Base-by-base conservation (phyloP, 163 green algal genomes). In the Scenedesmus sp. region DNA sequence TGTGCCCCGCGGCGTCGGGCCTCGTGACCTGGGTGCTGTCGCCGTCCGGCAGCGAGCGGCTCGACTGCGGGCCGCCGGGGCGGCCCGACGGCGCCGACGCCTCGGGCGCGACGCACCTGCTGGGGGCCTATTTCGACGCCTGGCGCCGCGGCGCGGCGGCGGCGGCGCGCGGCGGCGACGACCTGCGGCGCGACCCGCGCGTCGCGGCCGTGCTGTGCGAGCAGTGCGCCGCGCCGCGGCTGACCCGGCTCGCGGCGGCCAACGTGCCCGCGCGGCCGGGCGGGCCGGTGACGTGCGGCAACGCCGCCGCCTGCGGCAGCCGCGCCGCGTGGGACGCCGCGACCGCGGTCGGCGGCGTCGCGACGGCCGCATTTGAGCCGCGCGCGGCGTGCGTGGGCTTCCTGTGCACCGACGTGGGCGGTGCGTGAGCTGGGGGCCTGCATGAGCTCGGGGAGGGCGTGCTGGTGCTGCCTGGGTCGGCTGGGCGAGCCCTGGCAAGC, bases 91-190 rank as follows among this genome's bases (percentile, higher is more conserved):
- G 45, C 13, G 17, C 45, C n/a, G 66, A 75, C 39, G 28, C 29
- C 15, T 50, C 66, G 34, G 45, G 15, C 18, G 48, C 45, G 11
- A 75, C 66, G n/a, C 66, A 75, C 48, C 47, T 51, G 31, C 24
- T 75, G 15, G 66, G 66, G 20, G 60, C 47, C 54, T 75, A 75
- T 20, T 75, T 75, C 39, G 66, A 75, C 31, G 66, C 66, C 2
- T 75, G 66, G 66, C 20, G 66, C 4, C 50, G 66, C 7, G 66
- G 66, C 2, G 48, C 63, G 18, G 1, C 34, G 10, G 28, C 18
- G 4, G 34, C 18, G 18, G n/a, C n/a, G n/a, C n/a, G n/a, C n/a
- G n/a, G 51, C n/a, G 47, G 47, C 66, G 22, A 34, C 7, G 50
- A 75, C 48, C 50, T 75, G 47, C 28, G 47, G 0, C 47, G 0